Evolutionary conservation across 331 rosid species (phyloP).

Genomic region (Stylosanthes scabra): DNA sequence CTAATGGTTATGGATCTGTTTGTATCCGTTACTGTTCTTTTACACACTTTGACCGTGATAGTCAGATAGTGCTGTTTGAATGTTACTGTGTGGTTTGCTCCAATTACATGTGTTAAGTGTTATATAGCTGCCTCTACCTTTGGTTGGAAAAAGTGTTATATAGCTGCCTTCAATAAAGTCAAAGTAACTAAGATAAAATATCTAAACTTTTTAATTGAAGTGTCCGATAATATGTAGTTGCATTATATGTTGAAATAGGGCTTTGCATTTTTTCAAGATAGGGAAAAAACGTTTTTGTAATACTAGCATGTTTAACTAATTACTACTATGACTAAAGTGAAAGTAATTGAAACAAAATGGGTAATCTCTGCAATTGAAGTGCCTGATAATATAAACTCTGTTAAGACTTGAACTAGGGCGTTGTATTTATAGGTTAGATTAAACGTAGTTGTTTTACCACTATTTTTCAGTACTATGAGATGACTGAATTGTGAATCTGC

Average conservation of each 20-base stretch:
- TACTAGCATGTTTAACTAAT: no score
- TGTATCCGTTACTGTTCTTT: conserved; percentile 12
- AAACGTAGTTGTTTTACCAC: not conserved
- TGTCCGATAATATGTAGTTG: not conserved
- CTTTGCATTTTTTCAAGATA: not conserved
- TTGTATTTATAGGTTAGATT: not conserved
- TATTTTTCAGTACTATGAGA: conserved; percentile 12
- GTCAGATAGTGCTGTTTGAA: not conserved
- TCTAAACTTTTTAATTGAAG: conserved; percentile 10
- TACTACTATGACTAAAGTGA: not conserved
- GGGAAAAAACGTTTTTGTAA: no score
- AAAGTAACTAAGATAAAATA: conserved; percentile 9
- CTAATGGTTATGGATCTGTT: not conserved
- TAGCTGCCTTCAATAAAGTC: conserved; percentile 2
- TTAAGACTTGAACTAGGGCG: not conserved
- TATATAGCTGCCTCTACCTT: not conserved
- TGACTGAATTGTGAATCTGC: conserved; percentile 20
- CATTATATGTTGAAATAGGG: not conserved
- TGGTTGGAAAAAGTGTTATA: no score
- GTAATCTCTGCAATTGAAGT: conserved; percentile 8
- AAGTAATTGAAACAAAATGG: conserved; percentile 13
- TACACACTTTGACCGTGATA: not conserved
- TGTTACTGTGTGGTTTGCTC: not conserved
- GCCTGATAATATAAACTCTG: conserved; percentile 1
- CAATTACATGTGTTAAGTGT: not conserved